Evolutionary conservation across 768 basidiomycete species (phyloP).

Genomic region (Asterophora lycoperdoides): DNA sequence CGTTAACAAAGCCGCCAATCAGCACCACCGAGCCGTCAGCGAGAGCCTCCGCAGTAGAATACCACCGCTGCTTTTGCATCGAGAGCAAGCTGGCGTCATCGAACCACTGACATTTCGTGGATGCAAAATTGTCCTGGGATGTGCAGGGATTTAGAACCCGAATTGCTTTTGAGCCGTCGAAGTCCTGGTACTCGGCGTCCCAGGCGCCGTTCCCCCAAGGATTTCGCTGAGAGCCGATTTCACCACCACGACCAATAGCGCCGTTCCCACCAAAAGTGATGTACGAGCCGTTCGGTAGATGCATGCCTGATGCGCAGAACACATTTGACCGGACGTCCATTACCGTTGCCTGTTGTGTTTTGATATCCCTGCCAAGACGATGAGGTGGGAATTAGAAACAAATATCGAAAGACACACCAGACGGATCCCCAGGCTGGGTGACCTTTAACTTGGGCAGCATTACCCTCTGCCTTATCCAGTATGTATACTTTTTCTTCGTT

Average conservation of each 20-base stretch:
- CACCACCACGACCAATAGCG: conserved; percentile 67
- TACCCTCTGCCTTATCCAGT: conserved; percentile 74
- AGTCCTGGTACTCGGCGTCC: conserved; percentile 72
- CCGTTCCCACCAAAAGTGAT: conserved; percentile 76
- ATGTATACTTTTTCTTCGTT: conserved; percentile 70
- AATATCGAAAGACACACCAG: conserved; percentile 16
- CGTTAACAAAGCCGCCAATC: conserved; percentile 77
- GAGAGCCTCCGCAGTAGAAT: conserved; percentile 69
- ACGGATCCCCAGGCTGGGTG: conserved; percentile 56
- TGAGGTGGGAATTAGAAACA: background rate
- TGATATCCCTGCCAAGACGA: conserved; percentile 47
- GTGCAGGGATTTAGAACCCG: conserved; percentile 79
- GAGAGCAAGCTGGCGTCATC: conserved; percentile 58
- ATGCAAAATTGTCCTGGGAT: conserved; percentile 40
- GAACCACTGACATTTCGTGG: conserved; percentile 63
- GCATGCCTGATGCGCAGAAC: conserved; percentile 85
- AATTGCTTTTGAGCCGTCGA: conserved; percentile 79
- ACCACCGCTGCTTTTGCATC: conserved; percentile 75
- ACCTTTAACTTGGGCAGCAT: conserved; percentile 48
- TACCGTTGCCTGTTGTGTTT: conserved; percentile 49
- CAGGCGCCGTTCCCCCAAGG: conserved; percentile 44
- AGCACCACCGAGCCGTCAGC: conserved; percentile 76
- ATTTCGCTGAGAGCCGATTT: conserved; percentile 47
- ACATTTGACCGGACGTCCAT: conserved; percentile 75
- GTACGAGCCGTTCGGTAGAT: conserved; percentile 75